Evolutionary conservation across 352 stramenopile species (phyloP), one percentile per base, ranked within the genome.

Genomic region (Phytophthora cactorum): DNA sequence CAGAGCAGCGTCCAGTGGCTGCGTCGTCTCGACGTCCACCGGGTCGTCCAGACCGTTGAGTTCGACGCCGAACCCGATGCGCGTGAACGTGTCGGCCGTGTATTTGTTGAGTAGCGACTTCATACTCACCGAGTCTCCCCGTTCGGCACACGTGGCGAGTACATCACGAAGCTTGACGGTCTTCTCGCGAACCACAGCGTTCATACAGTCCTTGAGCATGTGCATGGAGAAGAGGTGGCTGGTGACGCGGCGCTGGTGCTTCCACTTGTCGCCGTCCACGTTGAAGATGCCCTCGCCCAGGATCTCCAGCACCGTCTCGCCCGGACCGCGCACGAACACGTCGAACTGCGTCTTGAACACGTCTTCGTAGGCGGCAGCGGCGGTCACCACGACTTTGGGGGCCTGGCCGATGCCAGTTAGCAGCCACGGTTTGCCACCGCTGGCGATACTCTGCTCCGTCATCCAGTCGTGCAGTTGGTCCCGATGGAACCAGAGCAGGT

Each of bases 201-300:
- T 69, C 78, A 81, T 84, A 46, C 68, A 70, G 38, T 82, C 59
- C 28, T 74, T 74, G 57, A 87, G 70, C 74, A 78, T 80, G 41
- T 78, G 63, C 62, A 79, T 72, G 22, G 79, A 92, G 36, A 96
- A 95, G 25, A 97, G 90, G 68, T 97, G 91, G 63, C 89, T 96
- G 68, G 88, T 88, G 12, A 72, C 83, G 52, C 90, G 90, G 36
- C 86, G 81, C 51, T 95, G 86, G 43, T 77, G 60, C n/a, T 70
- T 62, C 86, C 86, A 95, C 39, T 77, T 65, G 43, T 81, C 66
- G 15, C 78, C 81, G 50, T 95, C 84, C 12, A 77, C 68, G 9
- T 74, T 78, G 62, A 95, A 82, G 55, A 95, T 91, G 36, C 86
- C 84, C 28, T 74, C 62, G 36, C 86, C 79, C 17, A 93, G 73